Base-by-base conservation (phyloP, 306 rosid species). In the Lathyrus tuberosus region DNA sequence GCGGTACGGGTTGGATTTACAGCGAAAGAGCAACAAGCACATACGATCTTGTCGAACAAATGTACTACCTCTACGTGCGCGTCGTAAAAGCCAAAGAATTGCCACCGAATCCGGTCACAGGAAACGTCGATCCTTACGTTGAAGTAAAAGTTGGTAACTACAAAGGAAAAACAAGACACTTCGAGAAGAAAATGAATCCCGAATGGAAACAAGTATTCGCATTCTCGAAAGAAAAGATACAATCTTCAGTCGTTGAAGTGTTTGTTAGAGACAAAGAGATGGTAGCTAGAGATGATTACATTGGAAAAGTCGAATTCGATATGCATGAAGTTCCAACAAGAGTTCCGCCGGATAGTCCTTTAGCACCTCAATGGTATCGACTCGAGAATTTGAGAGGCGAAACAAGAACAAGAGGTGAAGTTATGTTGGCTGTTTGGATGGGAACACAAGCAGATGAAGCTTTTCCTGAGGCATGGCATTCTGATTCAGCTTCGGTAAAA, bases 391-490 rank as follows among this genome's bases (percentile, higher is more conserved):
- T 85, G 41, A 74, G 5, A 2, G 83, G 89, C 0, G 76, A 84
- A 4, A 17, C 60, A 14, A 83, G 85, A 70, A 89, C 80, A 44
- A 86, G 70, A 49, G 97, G 97, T 31, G 87, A 83, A 67, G 68
- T 91, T 7, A 91, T 91, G 97, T 81, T 91, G 18, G 97, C 97
- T 9, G 89, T 88, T 44, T 91, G 97, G 97, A 88, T 91, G 86
- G 95, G 97, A 22, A 91, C 95, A 57, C 95, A 91, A 51, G 95
- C 86, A 5, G 95, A 91, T 75, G 95, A 91, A 75, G 97, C 97
- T 7, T 91, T 91, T 69, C 90, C 97, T 2, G 95, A 91, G 1
- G 87, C 97, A 4, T 91, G 97, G 92, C 90, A 88, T 67, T 80
- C 92, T 0, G 95, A 91, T 54, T 87, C 91, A 10, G 82, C 92